Evolutionary conservation across 1,139 yeast genomes (phyloP).

Genomic region (Pichia sp.): DNA sequence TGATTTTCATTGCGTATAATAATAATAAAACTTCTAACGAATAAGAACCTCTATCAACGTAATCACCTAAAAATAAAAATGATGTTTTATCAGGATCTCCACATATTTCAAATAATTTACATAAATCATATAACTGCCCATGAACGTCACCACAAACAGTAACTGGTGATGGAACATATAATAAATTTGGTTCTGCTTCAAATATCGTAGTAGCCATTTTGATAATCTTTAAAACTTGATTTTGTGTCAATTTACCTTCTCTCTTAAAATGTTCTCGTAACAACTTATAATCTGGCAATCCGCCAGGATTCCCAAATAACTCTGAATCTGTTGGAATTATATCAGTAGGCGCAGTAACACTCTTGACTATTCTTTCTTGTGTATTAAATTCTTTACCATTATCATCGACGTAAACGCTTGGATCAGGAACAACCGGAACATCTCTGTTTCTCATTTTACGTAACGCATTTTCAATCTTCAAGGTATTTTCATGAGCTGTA

Average conservation of each 20-base stretch:
- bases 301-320: slow-evolving; percentile 50
- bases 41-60: slow-evolving; percentile 92
- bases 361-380: slow-evolving; percentile 56
- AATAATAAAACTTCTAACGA: slow-evolving; percentile 84
- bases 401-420: slow-evolving; percentile 54
- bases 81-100: slow-evolving; percentile 75
- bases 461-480: slow-evolving; percentile 69
- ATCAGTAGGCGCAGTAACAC: slow-evolving; percentile 67
- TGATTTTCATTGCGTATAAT: slow-evolving; percentile 74
- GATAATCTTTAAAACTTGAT: slow-evolving; percentile 67
- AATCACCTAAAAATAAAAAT: slow-evolving; percentile 87
- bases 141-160: slow-evolving; percentile 96
- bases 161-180: slow-evolving; percentile 85
- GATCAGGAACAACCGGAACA: slow-evolving; percentile 34
- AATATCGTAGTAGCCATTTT: slow-evolving; percentile 64
- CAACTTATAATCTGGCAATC: slow-evolving; percentile 69
- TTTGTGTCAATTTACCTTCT: slow-evolving; percentile 74
- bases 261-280: slow-evolving; percentile 66
- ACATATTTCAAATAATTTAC: slow-evolving; percentile 91
- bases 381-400: slow-evolving; percentile 67
- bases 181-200: slow-evolving; percentile 67
- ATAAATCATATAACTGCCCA: slow-evolving; percentile 87
- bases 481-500: slow-evolving; percentile 40
- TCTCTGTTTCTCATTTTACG: slow-evolving; percentile 58
- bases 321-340: slow-evolving; percentile 61